Conservation (phyloP, 768 basidiomycete species). For the Termitomyces sp. region DNA sequence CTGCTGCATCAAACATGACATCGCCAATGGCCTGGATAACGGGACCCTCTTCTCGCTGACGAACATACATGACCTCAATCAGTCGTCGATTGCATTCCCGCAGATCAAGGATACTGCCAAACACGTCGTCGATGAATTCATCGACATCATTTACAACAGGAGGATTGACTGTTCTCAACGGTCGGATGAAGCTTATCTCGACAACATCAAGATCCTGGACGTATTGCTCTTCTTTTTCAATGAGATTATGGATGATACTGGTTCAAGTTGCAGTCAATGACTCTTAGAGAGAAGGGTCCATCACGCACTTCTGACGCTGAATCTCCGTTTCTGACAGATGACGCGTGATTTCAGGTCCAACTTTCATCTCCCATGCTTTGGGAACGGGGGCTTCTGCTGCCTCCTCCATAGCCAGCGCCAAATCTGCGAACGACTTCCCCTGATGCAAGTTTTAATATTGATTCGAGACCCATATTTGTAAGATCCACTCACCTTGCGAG, state of each 20-base stretch:
- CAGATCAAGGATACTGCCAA: slow-evolving; percentile 85
- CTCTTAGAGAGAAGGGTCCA: not conserved
- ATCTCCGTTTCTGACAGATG: slow-evolving; percentile 73
- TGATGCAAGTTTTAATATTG: slow-evolving; percentile 7
- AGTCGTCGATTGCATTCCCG: slow-evolving; percentile 76
- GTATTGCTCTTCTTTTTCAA: slow-evolving; percentile 86
- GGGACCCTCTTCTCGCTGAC: slow-evolving; percentile 80
- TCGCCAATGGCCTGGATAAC: slow-evolving; percentile 86
- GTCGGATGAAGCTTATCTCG: slow-evolving; percentile 57
- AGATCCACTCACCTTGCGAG: slow-evolving; percentile 44
- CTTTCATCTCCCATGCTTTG: slow-evolving; percentile 41
- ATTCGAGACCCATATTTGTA: not conserved
- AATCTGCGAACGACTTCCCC: slow-evolving; percentile 25
- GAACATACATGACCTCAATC: slow-evolving; percentile 81
- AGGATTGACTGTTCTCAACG: slow-evolving; percentile 39
- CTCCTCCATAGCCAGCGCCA: slow-evolving; percentile 24
- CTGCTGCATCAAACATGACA: slow-evolving; percentile 80
- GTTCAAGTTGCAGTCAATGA: not conserved
- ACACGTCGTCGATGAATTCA: slow-evolving; percentile 85
- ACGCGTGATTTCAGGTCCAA: slow-evolving; percentile 31
- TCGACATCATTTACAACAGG: slow-evolving; percentile 52
- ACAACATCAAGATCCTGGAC: slow-evolving; percentile 81
- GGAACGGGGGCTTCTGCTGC: slow-evolving; percentile 17
- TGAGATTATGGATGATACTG: slow-evolving; percentile 82
- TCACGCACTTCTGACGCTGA: slow-evolving; percentile 65